Evolutionary conservation across 768 basidiomycete genomes (phyloP).

Genomic region (Suillus lakei): DNA sequence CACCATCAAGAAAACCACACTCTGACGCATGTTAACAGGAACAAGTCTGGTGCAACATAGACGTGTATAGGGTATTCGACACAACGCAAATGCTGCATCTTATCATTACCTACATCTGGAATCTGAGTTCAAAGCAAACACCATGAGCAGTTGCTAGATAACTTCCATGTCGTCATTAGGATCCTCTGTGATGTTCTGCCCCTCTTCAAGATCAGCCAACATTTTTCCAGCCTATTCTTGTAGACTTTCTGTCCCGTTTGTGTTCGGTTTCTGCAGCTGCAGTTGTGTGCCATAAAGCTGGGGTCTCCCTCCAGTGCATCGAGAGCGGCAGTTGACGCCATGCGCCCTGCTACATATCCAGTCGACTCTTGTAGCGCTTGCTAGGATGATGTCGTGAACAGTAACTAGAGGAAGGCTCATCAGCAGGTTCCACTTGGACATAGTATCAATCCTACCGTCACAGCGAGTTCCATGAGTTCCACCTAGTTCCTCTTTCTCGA

Average conservation of each 20-base stretch:
- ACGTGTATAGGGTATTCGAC: neutral
- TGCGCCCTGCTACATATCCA: conserved; percentile 58
- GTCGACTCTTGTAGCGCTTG: conserved; percentile 59
- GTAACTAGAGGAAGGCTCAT: conserved; percentile 51
- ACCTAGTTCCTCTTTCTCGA: conserved; percentile 54
- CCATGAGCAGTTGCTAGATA: neutral
- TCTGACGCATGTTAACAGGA: neutral
- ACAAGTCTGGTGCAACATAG: conserved; percentile 3
- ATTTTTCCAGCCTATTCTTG: conserved; percentile 41
- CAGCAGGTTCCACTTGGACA: conserved; percentile 12
- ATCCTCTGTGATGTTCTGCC: conserved; percentile 1
- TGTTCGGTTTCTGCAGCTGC: conserved; percentile 60
- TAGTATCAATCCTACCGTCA: conserved; percentile 50
- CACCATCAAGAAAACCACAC: neutral
- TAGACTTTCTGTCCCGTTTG: conserved; percentile 39
- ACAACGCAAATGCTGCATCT: neutral
- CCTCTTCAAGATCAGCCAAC: conserved; percentile 29
- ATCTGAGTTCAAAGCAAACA: neutral
- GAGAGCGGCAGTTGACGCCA: conserved; percentile 66
- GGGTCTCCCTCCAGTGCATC: conserved; percentile 71
- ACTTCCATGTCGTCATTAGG: neutral
- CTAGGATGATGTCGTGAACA: conserved; percentile 67
- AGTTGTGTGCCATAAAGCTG: conserved; percentile 62
- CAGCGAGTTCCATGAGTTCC: conserved; percentile 45
- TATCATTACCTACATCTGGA: neutral